Evolutionary conservation across 2,329 filamentous ascomycete genomes (phyloP).

Genomic region (Xylaria polymorpha): DNA sequence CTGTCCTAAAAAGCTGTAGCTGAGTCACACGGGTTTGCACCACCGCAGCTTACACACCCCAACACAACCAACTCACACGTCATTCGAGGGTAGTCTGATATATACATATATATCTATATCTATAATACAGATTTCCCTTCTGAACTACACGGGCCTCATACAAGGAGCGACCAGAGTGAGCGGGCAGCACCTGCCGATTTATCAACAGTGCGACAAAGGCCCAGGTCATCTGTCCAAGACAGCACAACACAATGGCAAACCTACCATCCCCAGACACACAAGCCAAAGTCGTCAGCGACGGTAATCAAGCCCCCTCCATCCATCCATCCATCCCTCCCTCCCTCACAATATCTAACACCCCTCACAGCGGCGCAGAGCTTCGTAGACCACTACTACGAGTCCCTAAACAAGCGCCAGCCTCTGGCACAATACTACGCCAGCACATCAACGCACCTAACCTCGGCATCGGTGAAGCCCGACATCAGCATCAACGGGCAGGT

Average conservation of each 20-base stretch:
- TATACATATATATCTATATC: neutral
- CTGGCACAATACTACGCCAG: constrained; percentile 79
- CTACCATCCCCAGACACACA: constrained; percentile 45
- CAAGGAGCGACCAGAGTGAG: neutral
- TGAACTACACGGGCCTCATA: neutral
- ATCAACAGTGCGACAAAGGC: neutral
- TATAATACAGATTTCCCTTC: too few species aligned
- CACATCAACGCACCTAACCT: constrained; percentile 62
- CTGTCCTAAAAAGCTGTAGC: neutral
- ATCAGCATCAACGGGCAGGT: constrained; percentile 86
- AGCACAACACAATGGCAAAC: constrained; percentile 37
- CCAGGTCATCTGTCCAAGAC: neutral
- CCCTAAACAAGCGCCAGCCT: constrained; percentile 70
- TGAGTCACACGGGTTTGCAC: neutral
- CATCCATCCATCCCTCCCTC: neutral
- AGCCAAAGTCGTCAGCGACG: constrained; percentile 52
- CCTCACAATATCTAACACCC: constrained; percentile 17
- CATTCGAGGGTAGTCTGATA: neutral
- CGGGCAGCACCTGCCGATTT: neutral
- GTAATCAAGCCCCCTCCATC: constrained; percentile 41
- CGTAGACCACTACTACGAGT: constrained; percentile 78
- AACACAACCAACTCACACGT: neutral
- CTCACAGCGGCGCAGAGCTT: constrained; percentile 76
- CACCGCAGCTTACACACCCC: constrained; percentile 9
- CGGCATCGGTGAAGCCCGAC: constrained; percentile 66